Percentiles rank a stretch among this genome's conserved stretches.
These are phyloP conservation scores for Torrubiella hemipterigena DNA, from an alignment of 2,329 filamentous ascomycete genomes.

Conservation along the genomic window DNA sequence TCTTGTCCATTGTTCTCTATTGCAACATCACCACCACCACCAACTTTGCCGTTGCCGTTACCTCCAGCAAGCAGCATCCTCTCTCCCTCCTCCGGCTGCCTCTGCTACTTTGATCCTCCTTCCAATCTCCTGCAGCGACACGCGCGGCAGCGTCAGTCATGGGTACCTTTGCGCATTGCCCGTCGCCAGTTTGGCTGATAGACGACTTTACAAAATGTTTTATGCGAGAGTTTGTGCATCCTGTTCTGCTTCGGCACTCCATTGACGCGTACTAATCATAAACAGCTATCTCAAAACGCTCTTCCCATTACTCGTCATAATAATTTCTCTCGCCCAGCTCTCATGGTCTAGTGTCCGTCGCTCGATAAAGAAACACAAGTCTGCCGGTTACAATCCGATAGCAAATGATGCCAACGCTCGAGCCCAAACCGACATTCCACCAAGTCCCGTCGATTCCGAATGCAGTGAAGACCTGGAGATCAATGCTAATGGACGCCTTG, in stretches of 20 bases:
- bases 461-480: constrained; percentile 41
- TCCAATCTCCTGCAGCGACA: too few relatives aligned
- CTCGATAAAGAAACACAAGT: constrained; percentile 34
- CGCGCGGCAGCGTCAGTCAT: neutral
- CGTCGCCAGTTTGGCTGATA: neutral
- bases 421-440: constrained; percentile 40
- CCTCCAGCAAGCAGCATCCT: too few relatives aligned
- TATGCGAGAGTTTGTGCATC: neutral
- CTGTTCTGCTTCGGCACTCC: neutral
- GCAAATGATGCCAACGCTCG: constrained; percentile 27
- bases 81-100: neutral
- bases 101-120: too few relatives aligned
- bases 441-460: constrained; percentile 27
- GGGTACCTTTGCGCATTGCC: neutral
- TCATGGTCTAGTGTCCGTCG: constrained; percentile 43
- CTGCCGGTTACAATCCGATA: constrained; percentile 45
- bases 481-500: constrained; percentile 38
- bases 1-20: too few relatives aligned
- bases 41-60: too few relatives aligned
- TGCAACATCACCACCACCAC: too few relatives aligned
- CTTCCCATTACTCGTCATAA: constrained; percentile 62
- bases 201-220: neutral
- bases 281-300: constrained; percentile 42
- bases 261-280: constrained; percentile 4
- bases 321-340: constrained; percentile 58